Evolutionary conservation across 139 green algal species (phyloP).

Genomic region (Closterium sp.): DNA sequence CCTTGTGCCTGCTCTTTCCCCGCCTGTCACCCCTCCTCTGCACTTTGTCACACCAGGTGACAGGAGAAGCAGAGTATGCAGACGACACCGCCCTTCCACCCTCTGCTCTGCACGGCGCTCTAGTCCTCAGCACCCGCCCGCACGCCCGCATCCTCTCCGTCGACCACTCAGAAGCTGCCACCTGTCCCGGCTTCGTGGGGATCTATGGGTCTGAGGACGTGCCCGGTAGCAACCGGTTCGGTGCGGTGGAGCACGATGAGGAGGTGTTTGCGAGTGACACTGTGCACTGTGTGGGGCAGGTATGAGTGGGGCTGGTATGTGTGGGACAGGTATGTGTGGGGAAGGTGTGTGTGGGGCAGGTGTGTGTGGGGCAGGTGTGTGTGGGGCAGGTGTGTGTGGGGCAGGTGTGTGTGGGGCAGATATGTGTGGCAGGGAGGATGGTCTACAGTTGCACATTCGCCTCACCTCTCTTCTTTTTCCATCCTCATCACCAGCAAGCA

Average conservation of each 20-base stretch:
- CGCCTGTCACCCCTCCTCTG: not conserved
- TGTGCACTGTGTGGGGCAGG: slow-evolving; percentile 85
- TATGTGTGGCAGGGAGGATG: not conserved
- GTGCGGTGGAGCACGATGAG: slow-evolving; percentile 82
- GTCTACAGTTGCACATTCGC: not conserved
- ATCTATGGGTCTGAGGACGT: slow-evolving; percentile 76
- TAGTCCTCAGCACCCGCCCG: slow-evolving; percentile 74
- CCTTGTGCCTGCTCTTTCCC: slow-evolving; percentile 13
- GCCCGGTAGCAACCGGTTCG: slow-evolving; percentile 81
- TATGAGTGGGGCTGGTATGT: not conserved
- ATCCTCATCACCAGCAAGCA: not conserved
- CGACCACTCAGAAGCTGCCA: slow-evolving; percentile 66
- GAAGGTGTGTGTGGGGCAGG: not conserved
- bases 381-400: not conserved
- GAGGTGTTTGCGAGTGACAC: slow-evolving; percentile 80
- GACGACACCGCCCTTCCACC: slow-evolving; percentile 81
- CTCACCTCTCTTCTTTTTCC: too few species aligned
- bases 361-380: slow-evolving; percentile 74
- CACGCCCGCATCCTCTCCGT: slow-evolving; percentile 74
- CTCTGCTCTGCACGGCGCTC: slow-evolving; percentile 70
- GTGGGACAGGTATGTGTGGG: not conserved
- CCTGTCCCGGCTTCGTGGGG: slow-evolving; percentile 65
- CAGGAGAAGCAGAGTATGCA: slow-evolving; percentile 83
- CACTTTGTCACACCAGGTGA: slow-evolving; percentile 37
- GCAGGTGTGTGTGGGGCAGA: not conserved